Conservation (phyloP, 805 yeast species). For the Spathaspora passalidarum region DNA sequence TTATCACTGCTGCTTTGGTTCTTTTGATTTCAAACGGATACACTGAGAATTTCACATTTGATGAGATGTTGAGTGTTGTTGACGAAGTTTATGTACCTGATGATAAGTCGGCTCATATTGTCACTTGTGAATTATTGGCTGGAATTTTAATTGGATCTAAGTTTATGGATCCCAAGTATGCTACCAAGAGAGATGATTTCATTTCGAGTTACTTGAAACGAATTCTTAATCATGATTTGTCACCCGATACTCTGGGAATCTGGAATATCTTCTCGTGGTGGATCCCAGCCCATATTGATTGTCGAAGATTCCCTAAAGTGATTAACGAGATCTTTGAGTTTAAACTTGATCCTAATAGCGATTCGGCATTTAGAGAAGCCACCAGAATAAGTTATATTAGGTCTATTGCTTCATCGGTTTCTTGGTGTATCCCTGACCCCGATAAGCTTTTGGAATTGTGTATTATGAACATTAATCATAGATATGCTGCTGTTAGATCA, state of each 20-base stretch:
- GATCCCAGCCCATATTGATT: constrained; percentile 63
- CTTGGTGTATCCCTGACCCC: constrained; percentile 55
- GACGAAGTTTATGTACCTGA: constrained; percentile 52
- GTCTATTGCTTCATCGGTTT: constrained; percentile 45
- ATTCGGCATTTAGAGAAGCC: constrained; percentile 64
- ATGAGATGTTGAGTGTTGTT: constrained; percentile 52
- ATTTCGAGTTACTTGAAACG: constrained; percentile 41
- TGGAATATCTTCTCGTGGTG: constrained; percentile 81
- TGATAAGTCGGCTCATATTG: constrained; percentile 76
- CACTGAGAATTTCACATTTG: constrained; percentile 40
- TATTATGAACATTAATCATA: constrained; percentile 54
- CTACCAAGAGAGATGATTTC: constrained; percentile 42
- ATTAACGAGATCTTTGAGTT: constrained; percentile 45
- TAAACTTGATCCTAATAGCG: constrained; percentile 46
- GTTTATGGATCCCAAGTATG: constrained; percentile 31
- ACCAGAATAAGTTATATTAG: constrained; percentile 57
- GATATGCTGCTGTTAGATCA: constrained; percentile 69
- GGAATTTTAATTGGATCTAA: constrained; percentile 58
- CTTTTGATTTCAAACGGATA: constrained; percentile 46
- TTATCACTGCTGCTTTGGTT: constrained; percentile 50
- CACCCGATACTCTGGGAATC: constrained; percentile 68
- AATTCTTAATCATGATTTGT: constrained; percentile 55
- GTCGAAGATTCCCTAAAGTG: constrained; percentile 61
- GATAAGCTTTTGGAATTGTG: constrained; percentile 43
- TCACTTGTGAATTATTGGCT: constrained; percentile 64